Evolutionary conservation across 2,329 filamentous ascomycete species (phyloP).

Genomic region (Metarhizium sp.): DNA sequence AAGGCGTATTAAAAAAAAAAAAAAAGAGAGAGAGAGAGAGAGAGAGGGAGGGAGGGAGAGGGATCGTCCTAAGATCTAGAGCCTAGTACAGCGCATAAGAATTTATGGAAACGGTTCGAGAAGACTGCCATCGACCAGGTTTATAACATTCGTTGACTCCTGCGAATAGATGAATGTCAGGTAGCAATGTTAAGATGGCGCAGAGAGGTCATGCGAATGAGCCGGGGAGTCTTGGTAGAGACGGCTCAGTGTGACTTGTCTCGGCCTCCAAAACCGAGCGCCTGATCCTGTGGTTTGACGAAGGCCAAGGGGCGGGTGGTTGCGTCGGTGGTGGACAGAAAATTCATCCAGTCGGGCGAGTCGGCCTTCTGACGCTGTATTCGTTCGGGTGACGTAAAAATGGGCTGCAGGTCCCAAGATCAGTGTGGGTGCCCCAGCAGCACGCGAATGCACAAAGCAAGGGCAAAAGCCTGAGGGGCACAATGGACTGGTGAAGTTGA

Average conservation of each 20-base stretch:
- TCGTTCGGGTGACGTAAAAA: background rate
- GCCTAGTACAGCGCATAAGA: too few species aligned
- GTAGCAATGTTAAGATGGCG: background rate
- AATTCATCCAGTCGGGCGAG: background rate
- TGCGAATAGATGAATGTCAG: background rate
- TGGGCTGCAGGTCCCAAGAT: background rate
- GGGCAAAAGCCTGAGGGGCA: background rate
- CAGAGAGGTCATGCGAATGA: background rate
- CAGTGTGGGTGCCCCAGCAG: background rate
- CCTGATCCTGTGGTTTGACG: background rate
- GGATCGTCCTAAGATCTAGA: too few species aligned
- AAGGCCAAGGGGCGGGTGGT: background rate
- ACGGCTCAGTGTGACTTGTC: too few species aligned
- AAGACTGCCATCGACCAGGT: background rate
- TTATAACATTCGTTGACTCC: background rate
- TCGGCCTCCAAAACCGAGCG: background rate
- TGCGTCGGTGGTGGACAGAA: background rate
- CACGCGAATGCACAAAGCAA: background rate
- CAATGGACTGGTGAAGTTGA: background rate
- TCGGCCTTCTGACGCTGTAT: background rate
- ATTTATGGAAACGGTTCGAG: too few species aligned
- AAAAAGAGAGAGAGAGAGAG: too few species aligned
- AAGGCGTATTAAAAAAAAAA: background rate
- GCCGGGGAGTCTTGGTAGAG: background rate
- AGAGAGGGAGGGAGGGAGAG: too few species aligned